A percentile compares a stretch with the other conserved stretches of the same genome.
phyloP scores from a whole-genome alignment of 192 early-diverging fungal species.

The Gigaspora rosea region DNA sequence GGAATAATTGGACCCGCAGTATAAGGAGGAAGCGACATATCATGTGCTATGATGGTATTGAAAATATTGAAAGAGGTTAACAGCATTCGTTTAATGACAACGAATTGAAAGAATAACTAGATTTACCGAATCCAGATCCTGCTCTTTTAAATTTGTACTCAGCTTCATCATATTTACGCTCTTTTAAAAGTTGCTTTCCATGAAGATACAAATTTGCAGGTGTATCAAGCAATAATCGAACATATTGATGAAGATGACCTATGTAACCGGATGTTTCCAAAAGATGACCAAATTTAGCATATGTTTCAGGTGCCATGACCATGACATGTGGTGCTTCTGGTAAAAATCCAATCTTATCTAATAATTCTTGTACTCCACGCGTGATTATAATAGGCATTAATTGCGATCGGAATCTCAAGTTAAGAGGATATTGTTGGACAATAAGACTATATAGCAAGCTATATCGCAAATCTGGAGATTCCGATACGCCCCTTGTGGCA shows the following conservation, averaged over 20 bases:
- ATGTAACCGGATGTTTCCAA: background rate
- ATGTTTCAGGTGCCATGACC: background rate
- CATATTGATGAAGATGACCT: background rate
- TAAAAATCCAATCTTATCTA: background rate
- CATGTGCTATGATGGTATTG: background rate
- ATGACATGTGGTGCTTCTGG: background rate
- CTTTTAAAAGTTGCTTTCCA: background rate
- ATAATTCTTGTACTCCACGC: background rate
- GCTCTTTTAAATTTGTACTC: background rate
- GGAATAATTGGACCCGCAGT: background rate
- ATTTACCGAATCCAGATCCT: background rate
- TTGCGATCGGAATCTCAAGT: background rate
- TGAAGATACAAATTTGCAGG: background rate
- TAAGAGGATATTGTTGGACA: background rate
- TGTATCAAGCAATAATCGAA: background rate
- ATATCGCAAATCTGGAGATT: background rate
- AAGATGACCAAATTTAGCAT: background rate
- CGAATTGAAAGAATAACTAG: too few relatives aligned
- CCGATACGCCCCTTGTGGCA: background rate
- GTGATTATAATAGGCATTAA: background rate
- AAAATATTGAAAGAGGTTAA: background rate
- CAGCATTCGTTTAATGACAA: too few relatives aligned
- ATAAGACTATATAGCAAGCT: background rate
- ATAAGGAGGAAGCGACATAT: background rate
- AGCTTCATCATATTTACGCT: background rate